Evolutionary conservation across 495 filamentous ascomycete species (phyloP), one percentile per base, ranked within the genome.

Genomic region (Penicillium longicatenatum): DNA sequence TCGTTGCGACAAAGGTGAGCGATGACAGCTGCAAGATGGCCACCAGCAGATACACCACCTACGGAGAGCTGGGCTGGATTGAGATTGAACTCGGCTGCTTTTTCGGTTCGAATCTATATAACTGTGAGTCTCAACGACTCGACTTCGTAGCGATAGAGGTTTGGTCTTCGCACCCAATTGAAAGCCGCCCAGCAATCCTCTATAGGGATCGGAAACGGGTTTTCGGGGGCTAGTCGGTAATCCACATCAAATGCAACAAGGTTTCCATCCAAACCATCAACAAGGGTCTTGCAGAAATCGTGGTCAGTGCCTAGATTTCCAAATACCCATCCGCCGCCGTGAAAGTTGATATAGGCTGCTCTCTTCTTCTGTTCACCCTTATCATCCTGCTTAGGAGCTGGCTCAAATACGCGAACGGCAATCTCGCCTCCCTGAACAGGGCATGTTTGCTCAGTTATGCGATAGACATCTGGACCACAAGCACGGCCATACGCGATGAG

Each of bases 301-400:
- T 75, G 72, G 41, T 76, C 74, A 1, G 52, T 57, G 2, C 43
- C 19, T 0, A 76, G 64, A 7, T 70, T 68, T 1, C 74, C 72
- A 60, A 74, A 75, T 14, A 76, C 72, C 74, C 72, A 76, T 19
- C 74, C 74, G 41, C 74, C 70, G 9, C 74, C 74, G 41, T 76
- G 72, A 49, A 74, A 74, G 49, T 74, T 75, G 54, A 76, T 29
- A 59, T 75, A 75, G 14, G 65, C 74, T 1, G 70, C 72, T 57
- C 72, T 68, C 42, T 69, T 71, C 61, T 67, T 65, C n/a, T 63
- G 62, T 20, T 65, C 55, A 2, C 69, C 65, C 26, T 72, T 55
- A 3, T 60, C 61, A 44, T 75, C 61, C 8, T 57, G n/a, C 42
- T 68, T 59, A 4, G 61, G 61, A 2, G 57, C 61, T 8, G 72